Evolutionary conservation across 2,329 filamentous ascomycete species (phyloP).

Genomic region (Fusarium keratoplasticum): DNA sequence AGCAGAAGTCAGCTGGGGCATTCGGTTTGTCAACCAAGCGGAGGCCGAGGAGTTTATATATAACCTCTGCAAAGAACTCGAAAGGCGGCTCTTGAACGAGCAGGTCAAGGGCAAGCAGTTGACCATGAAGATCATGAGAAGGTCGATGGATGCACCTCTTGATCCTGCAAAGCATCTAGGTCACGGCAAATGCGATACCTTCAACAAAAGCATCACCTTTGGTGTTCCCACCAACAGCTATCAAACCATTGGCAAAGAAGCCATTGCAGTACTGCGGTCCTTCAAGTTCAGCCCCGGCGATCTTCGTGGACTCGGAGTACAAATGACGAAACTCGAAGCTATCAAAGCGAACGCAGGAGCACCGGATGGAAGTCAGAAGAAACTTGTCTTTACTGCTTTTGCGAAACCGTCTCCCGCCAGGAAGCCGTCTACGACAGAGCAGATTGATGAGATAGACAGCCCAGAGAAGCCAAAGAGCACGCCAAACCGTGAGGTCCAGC

Average conservation of each 20-base stretch:
- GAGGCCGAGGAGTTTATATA: slow-evolving; percentile 93
- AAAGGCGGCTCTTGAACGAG: slow-evolving; percentile 83
- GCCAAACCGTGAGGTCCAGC: slow-evolving; percentile 46
- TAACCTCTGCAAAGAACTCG: slow-evolving; percentile 86
- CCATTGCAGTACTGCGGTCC: slow-evolving; percentile 83
- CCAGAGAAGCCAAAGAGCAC: slow-evolving; percentile 48
- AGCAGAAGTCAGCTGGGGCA: slow-evolving; percentile 98
- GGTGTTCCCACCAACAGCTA: slow-evolving; percentile 85
- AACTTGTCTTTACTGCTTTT: slow-evolving; percentile 76
- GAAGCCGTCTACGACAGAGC: slow-evolving; percentile 56
- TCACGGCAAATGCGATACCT: slow-evolving; percentile 93
- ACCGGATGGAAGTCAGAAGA: slow-evolving; percentile 81
- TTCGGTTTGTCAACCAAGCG: slow-evolving; percentile 90
- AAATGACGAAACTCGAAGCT: slow-evolving; percentile 91
- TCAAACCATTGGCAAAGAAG: slow-evolving; percentile 80
- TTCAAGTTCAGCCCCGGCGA: slow-evolving; percentile 91
- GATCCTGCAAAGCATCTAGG: slow-evolving; percentile 94
- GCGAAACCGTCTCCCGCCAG: slow-evolving; percentile 53
- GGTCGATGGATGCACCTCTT: slow-evolving; percentile 85
- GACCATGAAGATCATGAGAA: slow-evolving; percentile 94
- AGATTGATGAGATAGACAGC: slow-evolving; percentile 62
- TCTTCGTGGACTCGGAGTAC: slow-evolving; percentile 89
- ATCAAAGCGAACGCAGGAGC: slow-evolving; percentile 70
- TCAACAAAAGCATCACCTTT: slow-evolving; percentile 87
- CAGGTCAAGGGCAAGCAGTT: slow-evolving; percentile 88